These are phyloP conservation scores for Sporisorium reilianum DNA, from an alignment of 1,284 basidiomycete species.

Conservation along the genomic window DNA sequence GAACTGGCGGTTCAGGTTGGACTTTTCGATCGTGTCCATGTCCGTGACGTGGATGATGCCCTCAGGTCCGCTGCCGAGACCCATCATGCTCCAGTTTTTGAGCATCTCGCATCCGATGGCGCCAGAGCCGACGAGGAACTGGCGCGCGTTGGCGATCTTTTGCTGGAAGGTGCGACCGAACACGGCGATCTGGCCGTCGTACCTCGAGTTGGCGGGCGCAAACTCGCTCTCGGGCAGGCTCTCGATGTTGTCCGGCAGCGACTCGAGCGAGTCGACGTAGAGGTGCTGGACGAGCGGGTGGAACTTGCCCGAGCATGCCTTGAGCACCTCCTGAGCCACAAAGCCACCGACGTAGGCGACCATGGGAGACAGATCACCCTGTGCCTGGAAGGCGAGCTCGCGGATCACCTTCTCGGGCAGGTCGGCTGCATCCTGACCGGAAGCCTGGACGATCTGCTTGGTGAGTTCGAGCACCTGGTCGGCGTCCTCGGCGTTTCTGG, in stretches of 20 bases:
- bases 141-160: slow-evolving; percentile 88
- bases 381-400: slow-evolving; percentile 91
- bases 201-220: slow-evolving; percentile 84
- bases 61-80: slow-evolving; percentile 83
- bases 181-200: slow-evolving; percentile 95
- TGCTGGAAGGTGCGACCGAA: slow-evolving; percentile 94
- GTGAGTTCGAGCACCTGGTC: slow-evolving; percentile 79
- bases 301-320: slow-evolving; percentile 98
- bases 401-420: slow-evolving; percentile 83
- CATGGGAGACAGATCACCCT: slow-evolving; percentile 91
- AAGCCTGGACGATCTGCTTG: slow-evolving; percentile 76
- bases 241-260: slow-evolving; percentile 71
- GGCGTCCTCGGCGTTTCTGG: slow-evolving; percentile 87
- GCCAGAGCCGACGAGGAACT: slow-evolving; percentile 97
- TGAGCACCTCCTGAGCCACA: slow-evolving; percentile 96
- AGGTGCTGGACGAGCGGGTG: slow-evolving; percentile 94
- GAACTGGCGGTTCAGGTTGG: slow-evolving; percentile 98
- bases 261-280: slow-evolving; percentile 98
- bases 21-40: slow-evolving; percentile 99
- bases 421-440: slow-evolving; percentile 76
- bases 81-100: slow-evolving; percentile 99
- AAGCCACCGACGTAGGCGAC: slow-evolving; percentile 96
- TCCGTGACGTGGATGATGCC: slow-evolving; percentile 95
- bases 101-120: slow-evolving; percentile 99
- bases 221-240: slow-evolving; percentile 83